Conservation (phyloP, 2,329 filamentous ascomycete species). For the Chalaropsis thielavioides region DNA sequence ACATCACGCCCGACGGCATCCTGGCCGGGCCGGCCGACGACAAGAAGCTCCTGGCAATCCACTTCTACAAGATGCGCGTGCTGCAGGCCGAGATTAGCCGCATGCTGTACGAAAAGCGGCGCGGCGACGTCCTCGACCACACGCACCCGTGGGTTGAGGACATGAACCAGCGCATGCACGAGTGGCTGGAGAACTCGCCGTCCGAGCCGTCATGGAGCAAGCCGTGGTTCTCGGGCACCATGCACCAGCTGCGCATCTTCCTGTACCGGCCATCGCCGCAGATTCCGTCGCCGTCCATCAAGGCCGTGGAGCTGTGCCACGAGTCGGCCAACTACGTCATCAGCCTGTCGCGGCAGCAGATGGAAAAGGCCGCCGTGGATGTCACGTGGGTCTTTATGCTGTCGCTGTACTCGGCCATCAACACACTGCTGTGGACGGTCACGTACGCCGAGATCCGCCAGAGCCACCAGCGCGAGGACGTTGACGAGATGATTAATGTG, state of each 20-base stretch:
- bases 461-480: constrained; percentile 56
- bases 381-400: constrained; percentile 90
- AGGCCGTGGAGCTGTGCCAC: constrained; percentile 70
- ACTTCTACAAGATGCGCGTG: constrained; percentile 84
- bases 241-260: constrained; percentile 73
- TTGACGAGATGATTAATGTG: constrained; percentile 57
- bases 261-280: constrained; percentile 86
- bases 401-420: constrained; percentile 79
- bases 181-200: constrained; percentile 67
- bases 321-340: constrained; percentile 73
- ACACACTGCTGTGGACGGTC: constrained; percentile 80
- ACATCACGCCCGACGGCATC: constrained; percentile 67
- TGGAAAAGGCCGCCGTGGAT: constrained; percentile 61
- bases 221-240: constrained; percentile 40
- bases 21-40: constrained; percentile 55
- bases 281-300: constrained; percentile 65
- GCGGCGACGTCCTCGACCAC: constrained; percentile 60
- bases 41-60: constrained; percentile 78
- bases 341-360: constrained; percentile 63
- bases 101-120: constrained; percentile 72
- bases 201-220: constrained; percentile 58
- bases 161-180: constrained; percentile 63
- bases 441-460: constrained; percentile 74
- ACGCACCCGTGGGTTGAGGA: constrained; percentile 73
- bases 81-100: constrained; percentile 78